Percentiles rank a stretch among this genome's conserved stretches.
These are phyloP conservation scores for Mollisiaceae sp. DNA, from an alignment of 2,329 filamentous ascomycete genomes.

Conservation along the genomic window DNA sequence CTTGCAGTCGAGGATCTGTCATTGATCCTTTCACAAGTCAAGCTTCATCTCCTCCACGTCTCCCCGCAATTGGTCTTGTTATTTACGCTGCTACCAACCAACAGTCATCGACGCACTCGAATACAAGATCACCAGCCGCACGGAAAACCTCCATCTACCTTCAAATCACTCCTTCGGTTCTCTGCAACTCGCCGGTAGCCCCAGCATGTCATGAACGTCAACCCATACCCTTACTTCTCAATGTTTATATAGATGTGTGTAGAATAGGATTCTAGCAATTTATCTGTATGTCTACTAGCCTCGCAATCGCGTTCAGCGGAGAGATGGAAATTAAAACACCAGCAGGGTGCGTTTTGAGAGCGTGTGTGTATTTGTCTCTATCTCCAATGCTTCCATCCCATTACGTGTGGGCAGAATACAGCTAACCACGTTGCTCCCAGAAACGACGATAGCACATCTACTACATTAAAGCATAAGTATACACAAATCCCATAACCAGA, in stretches of 20 bases:
- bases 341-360: too few species aligned
- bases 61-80: slow-evolving; percentile 18
- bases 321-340: slow-evolving; percentile 1
- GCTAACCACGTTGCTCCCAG: too few species aligned
- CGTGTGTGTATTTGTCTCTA: too few species aligned
- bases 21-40: too few species aligned
- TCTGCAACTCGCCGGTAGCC: slow-evolving; percentile 19
- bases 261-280: slow-evolving; percentile 20
- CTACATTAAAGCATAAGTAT: too few species aligned
- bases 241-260: slow-evolving; percentile 19
- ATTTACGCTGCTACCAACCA: slow-evolving; percentile 18
- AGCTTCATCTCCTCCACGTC: too few species aligned
- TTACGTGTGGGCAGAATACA: too few species aligned
- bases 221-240: slow-evolving; percentile 7
- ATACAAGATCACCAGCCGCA: slow-evolving; percentile 21
- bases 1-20: too few species aligned
- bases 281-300: slow-evolving; percentile 9
- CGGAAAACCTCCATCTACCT: slow-evolving; percentile 19
- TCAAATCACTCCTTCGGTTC: slow-evolving; percentile 20
- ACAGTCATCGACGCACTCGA: slow-evolving; percentile 28
- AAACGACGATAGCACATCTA: too few species aligned
- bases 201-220: slow-evolving; percentile 6
- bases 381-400: too few species aligned
- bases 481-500: too few species aligned
- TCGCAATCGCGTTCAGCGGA: slow-evolving; percentile 10